Conservation (phyloP, 2,329 filamentous ascomycete species). For the Neoarthrinium moseri region DNA sequence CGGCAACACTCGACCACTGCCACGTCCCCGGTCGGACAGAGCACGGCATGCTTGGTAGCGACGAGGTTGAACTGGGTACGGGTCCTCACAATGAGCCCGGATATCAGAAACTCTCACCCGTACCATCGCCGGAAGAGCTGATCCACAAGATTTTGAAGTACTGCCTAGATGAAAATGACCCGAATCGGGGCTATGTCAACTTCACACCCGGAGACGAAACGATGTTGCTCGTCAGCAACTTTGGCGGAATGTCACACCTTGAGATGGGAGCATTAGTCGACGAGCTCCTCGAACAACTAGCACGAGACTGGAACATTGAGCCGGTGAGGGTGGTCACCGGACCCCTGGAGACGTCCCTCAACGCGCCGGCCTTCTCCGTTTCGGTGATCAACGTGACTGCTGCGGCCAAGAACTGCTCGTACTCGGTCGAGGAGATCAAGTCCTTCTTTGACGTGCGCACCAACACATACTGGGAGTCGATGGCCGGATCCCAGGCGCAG, state of each 20-base stretch:
- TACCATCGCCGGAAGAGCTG: conserved; percentile 45
- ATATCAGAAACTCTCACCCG: conserved; percentile 54
- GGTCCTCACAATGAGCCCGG: conserved; percentile 68
- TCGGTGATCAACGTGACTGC: conserved; percentile 61
- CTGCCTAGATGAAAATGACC: conserved; percentile 57
- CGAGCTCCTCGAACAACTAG: conserved; percentile 51
- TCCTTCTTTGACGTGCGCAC: conserved; percentile 64
- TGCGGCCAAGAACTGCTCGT: conserved; percentile 41
- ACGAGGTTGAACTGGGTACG: conserved; percentile 63
- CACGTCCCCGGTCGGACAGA: conserved; percentile 54
- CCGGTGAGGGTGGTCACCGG: conserved; percentile 59
- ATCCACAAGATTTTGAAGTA: conserved; percentile 58
- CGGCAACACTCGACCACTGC: conserved; percentile 60
- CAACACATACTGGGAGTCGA: conserved; percentile 54
- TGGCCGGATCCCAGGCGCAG: conserved; percentile 43
- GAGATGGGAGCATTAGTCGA: conserved; percentile 55
- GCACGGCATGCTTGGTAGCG: conserved; percentile 43
- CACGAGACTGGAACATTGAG: conserved; percentile 43
- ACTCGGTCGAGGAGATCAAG: conserved; percentile 54
- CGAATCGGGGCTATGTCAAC: conserved; percentile 47
- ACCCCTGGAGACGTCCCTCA: conserved; percentile 69
- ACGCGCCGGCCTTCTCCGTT: conserved; percentile 69
- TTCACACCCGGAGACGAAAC: conserved; percentile 47
- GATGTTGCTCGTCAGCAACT: conserved; percentile 57
- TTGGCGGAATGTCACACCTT: conserved; percentile 56